Conservation (phyloP, 1,139 yeast species). For the Tardiomyces blankii region DNA sequence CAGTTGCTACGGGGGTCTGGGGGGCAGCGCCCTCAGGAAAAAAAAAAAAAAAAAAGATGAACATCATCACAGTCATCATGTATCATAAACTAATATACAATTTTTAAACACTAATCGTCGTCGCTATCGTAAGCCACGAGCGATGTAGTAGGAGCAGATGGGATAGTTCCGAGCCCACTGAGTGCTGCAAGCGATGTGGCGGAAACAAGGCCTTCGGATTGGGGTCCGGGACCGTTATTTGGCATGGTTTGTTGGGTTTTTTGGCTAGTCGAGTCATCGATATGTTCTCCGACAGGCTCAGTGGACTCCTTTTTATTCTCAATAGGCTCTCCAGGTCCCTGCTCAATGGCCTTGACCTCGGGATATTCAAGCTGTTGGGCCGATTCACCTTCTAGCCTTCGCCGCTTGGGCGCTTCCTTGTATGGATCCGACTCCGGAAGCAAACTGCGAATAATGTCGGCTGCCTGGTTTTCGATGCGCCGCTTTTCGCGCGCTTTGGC, state of each 20-base stretch:
- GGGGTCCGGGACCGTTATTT: not conserved
- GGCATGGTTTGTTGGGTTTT: not conserved
- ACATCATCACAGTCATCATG: not conserved
- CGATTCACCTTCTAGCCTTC: not conserved
- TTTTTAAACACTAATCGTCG: not conserved
- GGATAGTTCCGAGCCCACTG: not conserved
- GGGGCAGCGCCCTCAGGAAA: too few species aligned
- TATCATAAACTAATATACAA: too few species aligned
- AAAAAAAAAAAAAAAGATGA: too few species aligned
- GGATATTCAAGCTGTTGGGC: not conserved
- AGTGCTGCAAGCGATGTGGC: not conserved
- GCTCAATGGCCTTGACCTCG: not conserved
- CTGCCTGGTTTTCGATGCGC: not conserved
- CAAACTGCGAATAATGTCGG: not conserved
- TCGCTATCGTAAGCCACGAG: not conserved
- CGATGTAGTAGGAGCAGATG: not conserved
- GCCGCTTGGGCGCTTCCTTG: not conserved
- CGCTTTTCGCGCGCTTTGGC: constrained; percentile 32
- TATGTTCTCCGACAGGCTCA: too few species aligned
- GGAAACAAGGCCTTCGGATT: not conserved
- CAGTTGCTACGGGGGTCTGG: too few species aligned
- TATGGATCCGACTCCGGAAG: not conserved
- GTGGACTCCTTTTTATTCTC: not conserved
- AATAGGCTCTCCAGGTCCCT: not conserved
- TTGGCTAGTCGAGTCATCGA: too few species aligned